Base-by-base conservation (phyloP, 371 early-diverging fungal species). In the Mucor ambiguus region DNA sequence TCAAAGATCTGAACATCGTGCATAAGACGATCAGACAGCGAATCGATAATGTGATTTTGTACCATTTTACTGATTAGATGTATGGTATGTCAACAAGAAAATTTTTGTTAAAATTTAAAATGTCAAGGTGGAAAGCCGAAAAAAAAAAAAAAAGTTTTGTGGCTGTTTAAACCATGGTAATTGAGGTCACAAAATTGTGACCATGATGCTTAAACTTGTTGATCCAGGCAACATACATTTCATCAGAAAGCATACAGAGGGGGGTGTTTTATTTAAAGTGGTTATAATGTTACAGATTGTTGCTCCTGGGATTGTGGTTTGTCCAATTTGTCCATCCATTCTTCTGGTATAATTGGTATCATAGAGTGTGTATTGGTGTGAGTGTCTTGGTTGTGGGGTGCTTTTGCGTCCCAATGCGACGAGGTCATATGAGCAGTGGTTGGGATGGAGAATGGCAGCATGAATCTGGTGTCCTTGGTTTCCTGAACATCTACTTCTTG, bases 1-100 rank as follows among this genome's bases (percentile, higher is more conserved):
- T 91, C 89, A 71, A 92, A 89, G 46, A 80, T 71, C 43, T 80
- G 73, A 33, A 79, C 85, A 69, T 90, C 87, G 28, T 69, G 68
- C 64, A 72, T 69, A 32, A 92, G 78, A 58, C 91, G 88, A 55
- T 84, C 85, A 26, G 80, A 72, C 33, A 79, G 52, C 5, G 71
- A 43, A 35, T 79, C 77, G 29, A 77, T 60, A 29, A 70, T 66
- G 14, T 75, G 69, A 64, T 60, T 70, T 60, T 76, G 73, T 58
- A 79, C 80, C 80, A 79, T 79, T 55, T 32, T 55, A 55, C 30
- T 14, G 20, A 55, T 32, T 7, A 7, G 20, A 18, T 30, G 14
- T 24, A 49, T 24, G 41, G 41, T 41, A 41, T 41, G 41, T 41
- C 41, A 41, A 41, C 24, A 49, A 49, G 24, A 49, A 49, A 49